Evolutionary conservation across 306 rosid genomes (phyloP), one percentile per base, ranked within the genome.

Genomic region (Arachis stenosperma): DNA sequence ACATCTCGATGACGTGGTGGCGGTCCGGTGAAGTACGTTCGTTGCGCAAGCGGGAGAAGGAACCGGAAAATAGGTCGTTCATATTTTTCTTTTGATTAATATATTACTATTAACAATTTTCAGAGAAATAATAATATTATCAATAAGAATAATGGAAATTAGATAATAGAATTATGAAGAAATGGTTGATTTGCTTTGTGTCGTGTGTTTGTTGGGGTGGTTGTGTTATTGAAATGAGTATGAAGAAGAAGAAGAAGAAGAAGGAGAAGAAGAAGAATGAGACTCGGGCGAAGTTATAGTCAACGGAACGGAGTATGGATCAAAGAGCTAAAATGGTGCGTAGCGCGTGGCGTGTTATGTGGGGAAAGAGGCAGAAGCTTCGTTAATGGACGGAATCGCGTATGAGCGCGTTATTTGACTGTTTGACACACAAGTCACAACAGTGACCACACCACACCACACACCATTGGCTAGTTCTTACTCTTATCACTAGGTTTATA

Each of bases 1-100:
- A 30, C 97, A 94, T 91, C 87, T 94, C 93, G 51, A 94, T 82
- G 3, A 80, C 96, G 48, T 88, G 96, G 76, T 73, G 85, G 67
- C 70, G 88, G 7, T 80, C 80, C 60, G 89, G 90, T 47, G 94
- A 83, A 14, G 80, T 22, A 12, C 71, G 78, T 6, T 84, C 95
- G 80, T 75, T 67, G 8, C 88, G 90, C 80, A 88, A 83, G 71
- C 95, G 87, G 2, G 96, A 81, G 78, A 94, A 94, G 8, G 98
- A 89, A 39, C 91, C 77, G 61, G 95, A 82, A 71, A 94, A 85
- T 60, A 94, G 67, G 75, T 94, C 93, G 78, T 91, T 94, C 97
- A 94, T 94, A 3, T 2, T 7, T 11, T 44, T 15, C 5, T 0
- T 46, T 57, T 8, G 29, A 48, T 69, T 39, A 2, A 3, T 46